Base-by-base conservation (phyloP, 768 basidiomycete species). In the Pleurotus citrinopileatus region DNA sequence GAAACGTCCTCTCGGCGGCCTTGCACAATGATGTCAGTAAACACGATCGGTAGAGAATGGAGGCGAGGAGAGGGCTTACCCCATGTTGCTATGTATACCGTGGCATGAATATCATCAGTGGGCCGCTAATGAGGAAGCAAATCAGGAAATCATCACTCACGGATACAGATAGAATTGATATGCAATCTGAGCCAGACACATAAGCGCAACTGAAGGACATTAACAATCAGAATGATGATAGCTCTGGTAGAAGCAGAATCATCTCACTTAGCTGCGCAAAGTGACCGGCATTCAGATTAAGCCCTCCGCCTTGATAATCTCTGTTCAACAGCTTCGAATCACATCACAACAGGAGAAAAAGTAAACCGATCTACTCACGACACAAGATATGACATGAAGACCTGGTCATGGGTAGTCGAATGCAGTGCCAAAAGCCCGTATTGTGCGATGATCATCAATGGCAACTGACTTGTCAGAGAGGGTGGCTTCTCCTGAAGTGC, bases 91-190 rank as follows among this genome's bases (percentile, higher is more conserved):
- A 54, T 37, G 6, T 20, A 50, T 28, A 57, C 45, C 25, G 10
- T n/a, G 28, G 26, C 19, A 36, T 38, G 4, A 12, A 48, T 36
- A 47, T 37, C 38, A 23, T 36, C 29, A 36, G 34, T 17, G 29
- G 23, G 10, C 8, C 23, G 23, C 20, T 20, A 22, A 34, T 22
- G 20, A 29, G 43, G 17, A 25, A 45, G n/a, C 2, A 27, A n/a
- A 48, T 26, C 15, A 29, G 26, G 27, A 19, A 3, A 7, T 34
- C 42, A 51, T 4, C n/a, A 77, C 90, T 69, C 64, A 93, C 89
- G 91, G 91, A 76, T 94, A 94, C 29, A 92, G 78, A 64, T 91
- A 84, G 65, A 93, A 94, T 63, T 94, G 94, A 65, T 94, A 96
- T 32, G 86, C 83, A 48, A 97, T 89, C 67, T 95, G 94, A 57